These are phyloP conservation scores for Boechera retrofracta DNA, from an alignment of 345 rosid species.

Conservation along the genomic window DNA sequence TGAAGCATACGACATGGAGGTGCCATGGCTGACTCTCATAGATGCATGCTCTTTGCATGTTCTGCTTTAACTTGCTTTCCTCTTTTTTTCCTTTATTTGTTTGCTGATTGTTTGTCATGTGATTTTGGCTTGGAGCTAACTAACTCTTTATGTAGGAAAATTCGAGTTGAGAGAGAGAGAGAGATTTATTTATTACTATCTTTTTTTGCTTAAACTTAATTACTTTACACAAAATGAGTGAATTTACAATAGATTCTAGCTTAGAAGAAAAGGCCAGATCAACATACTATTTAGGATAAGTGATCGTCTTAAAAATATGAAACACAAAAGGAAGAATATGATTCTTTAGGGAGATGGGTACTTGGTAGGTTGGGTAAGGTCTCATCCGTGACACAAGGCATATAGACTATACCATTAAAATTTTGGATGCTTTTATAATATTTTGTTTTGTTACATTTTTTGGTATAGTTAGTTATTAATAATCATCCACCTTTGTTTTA, in stretches of 20 bases:
- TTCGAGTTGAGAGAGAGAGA: conserved; percentile 10
- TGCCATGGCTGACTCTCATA: conserved; percentile 37
- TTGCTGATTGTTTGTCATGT: conserved; percentile 29
- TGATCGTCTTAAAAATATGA: no score
- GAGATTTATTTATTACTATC: not conserved
- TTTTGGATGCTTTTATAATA: no score
- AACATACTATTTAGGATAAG: no score
- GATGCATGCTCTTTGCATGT: conserved; percentile 36
- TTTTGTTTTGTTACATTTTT: no score
- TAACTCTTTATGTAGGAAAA: conserved; percentile 22
- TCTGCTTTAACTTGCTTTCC: conserved; percentile 12
- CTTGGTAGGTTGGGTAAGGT: no score
- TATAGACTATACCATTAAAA: no score
- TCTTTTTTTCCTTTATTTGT: not conserved
- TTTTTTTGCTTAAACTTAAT: conserved; percentile 15
- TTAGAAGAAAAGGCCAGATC: not conserved
- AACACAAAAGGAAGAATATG: no score
- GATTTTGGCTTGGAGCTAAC: conserved; percentile 20
- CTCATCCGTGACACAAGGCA: no score
- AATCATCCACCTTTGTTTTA: no score
- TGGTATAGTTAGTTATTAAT: no score
- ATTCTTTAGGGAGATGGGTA: no score
- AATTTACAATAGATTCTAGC: not conserved
- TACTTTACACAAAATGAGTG: not conserved
- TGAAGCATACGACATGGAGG: conserved; percentile 53